phyloP scores from a whole-genome alignment of 495 filamentous ascomycete species.

The Glonium stellatum region DNA sequence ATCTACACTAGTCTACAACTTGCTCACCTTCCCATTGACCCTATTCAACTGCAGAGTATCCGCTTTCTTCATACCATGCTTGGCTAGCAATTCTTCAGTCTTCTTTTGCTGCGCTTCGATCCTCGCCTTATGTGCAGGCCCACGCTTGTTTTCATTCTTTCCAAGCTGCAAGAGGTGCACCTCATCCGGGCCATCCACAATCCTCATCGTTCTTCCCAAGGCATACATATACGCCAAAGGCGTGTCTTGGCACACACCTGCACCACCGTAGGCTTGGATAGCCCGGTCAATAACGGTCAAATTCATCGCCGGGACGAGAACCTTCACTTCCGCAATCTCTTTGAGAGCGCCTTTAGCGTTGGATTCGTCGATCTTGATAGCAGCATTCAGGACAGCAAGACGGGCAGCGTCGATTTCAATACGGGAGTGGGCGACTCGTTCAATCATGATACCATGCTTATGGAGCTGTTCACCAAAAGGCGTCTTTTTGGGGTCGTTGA shows the following conservation, averaged over 20 bases:
- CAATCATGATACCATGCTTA: constrained; percentile 41
- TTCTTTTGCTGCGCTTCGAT: constrained; percentile 36
- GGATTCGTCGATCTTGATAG: constrained; percentile 38
- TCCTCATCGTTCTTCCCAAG: constrained; percentile 26
- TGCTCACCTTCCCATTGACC: constrained; percentile 20
- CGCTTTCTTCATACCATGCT: constrained; percentile 34
- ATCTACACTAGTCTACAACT: not conserved
- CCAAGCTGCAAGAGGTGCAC: constrained; percentile 40
- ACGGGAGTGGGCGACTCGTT: constrained; percentile 35
- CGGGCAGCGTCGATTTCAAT: constrained; percentile 40
- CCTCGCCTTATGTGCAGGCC: constrained; percentile 27
- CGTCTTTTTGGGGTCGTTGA: constrained; percentile 40
- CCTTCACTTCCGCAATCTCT: constrained; percentile 42
- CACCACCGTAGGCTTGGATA: constrained; percentile 40
- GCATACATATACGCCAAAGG: constrained; percentile 32
- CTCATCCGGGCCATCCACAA: constrained; percentile 40
- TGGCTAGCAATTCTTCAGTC: constrained; percentile 30
- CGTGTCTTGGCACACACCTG: constrained; percentile 36
- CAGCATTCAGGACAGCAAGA: constrained; percentile 38
- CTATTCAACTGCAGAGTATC: constrained; percentile 35
- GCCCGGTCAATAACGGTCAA: constrained; percentile 38
- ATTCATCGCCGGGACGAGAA: constrained; percentile 34
- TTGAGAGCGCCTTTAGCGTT: constrained; percentile 40
- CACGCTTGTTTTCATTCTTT: constrained; percentile 40
- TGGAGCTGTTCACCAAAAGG: constrained; percentile 38